These are phyloP conservation scores for Cryptosporidium ubiquitum DNA, from an alignment of 169 alveolate species.

Conservation along the genomic window DNA sequence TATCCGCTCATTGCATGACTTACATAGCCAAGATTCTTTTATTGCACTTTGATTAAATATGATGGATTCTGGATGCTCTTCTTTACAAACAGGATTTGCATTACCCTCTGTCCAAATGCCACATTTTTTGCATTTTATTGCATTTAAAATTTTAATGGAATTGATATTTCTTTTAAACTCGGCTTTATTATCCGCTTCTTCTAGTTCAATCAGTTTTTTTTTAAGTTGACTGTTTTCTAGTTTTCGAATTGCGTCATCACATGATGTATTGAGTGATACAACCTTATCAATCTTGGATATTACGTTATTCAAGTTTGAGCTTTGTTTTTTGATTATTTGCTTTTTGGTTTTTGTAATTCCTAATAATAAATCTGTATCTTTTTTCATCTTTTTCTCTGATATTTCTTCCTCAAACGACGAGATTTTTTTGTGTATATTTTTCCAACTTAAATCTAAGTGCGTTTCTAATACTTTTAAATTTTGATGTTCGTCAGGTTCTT, in stretches of 20 bases:
- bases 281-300: constrained; percentile 3
- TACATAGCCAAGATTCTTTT: constrained; percentile 63
- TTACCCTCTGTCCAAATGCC: constrained; percentile 55
- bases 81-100: constrained; percentile 8
- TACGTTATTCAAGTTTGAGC: not conserved
- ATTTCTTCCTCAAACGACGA: not conserved
- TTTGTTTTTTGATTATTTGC: not conserved
- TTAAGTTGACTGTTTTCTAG: not conserved
- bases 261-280: constrained; percentile 13
- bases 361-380: not conserved
- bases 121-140: constrained; percentile 28
- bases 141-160: constrained; percentile 31
- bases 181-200: constrained; percentile 9
- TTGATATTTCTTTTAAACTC: constrained; percentile 5
- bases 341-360: not conserved
- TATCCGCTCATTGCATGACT: constrained; percentile 15
- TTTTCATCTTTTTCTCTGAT: not conserved
- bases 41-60: constrained; percentile 22
- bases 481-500: not conserved
- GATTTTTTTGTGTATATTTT: not conserved
- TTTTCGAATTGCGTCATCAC: constrained; percentile 14
- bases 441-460: not conserved
- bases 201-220: constrained; percentile 18
- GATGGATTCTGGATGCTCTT: constrained; percentile 36
- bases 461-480: not conserved